Evolutionary conservation across 768 basidiomycete genomes (phyloP), one percentile per base, ranked within the genome.

Genomic region (Hemileccinum impolitum): DNA sequence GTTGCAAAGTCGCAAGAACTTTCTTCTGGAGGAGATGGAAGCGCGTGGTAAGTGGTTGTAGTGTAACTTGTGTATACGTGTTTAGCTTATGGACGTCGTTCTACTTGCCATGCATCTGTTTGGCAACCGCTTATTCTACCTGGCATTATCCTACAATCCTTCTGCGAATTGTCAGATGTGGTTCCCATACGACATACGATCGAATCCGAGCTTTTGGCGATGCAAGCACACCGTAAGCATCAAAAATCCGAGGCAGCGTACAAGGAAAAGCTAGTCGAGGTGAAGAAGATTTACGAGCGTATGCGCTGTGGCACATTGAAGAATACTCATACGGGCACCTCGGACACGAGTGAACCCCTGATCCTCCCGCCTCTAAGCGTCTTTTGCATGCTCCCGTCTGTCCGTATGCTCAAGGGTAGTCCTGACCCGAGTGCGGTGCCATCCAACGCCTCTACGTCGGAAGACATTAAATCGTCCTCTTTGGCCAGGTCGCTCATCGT

Each of bases 371-470:
- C 73, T 12, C 62, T 81, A 17, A 39, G 66, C 1, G 69, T 75
- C 30, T 85, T 85, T 63, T 73, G 72, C 17, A 56, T 63, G 46
- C 65, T 84, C 1, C 77, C 81, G 0, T 69, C 78, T 18, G 68
- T 83, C 6, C 58, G 63, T 32, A 47, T 58, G 8, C 52, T 74
- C 47, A 67, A 65, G 39, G 63, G 61, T 13, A 60, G 61, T 25
- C 58, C 66, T 0, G 52, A 57, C 5, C 55, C 64, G 10, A 50
- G 19, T 13, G 28, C n/a, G 26, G 10, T 52, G 2, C 39, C 42
- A 15, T 14, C 37, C 1, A 30, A 12, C 15, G 30, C 17, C 14
- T 23, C 46, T 35, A 23, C 26, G 3, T 15, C 45, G 37, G 34
- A 3, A 28, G 44, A 67, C 54, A 41, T 70, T 56, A 49, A 54